phyloP scores from a whole-genome alignment of 768 basidiomycete genomes.

The Heimioporus sp. region DNA sequence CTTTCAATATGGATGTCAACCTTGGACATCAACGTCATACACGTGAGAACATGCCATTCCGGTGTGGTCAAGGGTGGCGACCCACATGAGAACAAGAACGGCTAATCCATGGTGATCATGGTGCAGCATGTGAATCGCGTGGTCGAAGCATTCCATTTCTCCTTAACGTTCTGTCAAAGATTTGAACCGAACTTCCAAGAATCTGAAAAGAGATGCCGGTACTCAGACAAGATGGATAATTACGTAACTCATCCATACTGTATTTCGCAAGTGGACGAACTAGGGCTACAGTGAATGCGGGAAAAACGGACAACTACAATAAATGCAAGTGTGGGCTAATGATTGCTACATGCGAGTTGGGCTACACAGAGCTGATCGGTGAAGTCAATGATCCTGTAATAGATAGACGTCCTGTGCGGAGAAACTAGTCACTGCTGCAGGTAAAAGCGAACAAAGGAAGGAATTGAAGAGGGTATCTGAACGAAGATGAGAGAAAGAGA shows the following conservation, averaged over 20 bases:
- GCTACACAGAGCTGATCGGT: constrained; percentile 23
- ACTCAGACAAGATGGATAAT: not conserved
- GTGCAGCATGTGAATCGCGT: not conserved
- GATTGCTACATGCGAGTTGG: constrained; percentile 26
- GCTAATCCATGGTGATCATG: not conserved
- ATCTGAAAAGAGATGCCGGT: not conserved
- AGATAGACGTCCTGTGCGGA: constrained; percentile 17
- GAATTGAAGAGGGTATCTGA: constrained; percentile 13
- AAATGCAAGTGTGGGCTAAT: constrained; percentile 7
- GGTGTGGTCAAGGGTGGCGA: not conserved
- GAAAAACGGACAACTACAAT: constrained; percentile 19
- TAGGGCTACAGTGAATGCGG: constrained; percentile 24
- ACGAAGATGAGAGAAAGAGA: constrained; percentile 5
- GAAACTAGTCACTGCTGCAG: constrained; percentile 9
- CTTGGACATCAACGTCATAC: not conserved
- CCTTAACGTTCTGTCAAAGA: not conserved
- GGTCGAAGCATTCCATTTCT: not conserved
- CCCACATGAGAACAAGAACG: not conserved
- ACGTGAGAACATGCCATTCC: constrained; percentile 6
- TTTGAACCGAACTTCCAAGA: too few relatives aligned
- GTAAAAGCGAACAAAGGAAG: constrained; percentile 2
- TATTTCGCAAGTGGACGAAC: constrained; percentile 8
- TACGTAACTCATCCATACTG: too few relatives aligned
- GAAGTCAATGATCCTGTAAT: constrained; percentile 8
- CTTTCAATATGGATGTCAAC: not conserved